Base-by-base conservation (phyloP, 2,329 filamentous ascomycete genomes). In the Alternaria gansuensis region DNA sequence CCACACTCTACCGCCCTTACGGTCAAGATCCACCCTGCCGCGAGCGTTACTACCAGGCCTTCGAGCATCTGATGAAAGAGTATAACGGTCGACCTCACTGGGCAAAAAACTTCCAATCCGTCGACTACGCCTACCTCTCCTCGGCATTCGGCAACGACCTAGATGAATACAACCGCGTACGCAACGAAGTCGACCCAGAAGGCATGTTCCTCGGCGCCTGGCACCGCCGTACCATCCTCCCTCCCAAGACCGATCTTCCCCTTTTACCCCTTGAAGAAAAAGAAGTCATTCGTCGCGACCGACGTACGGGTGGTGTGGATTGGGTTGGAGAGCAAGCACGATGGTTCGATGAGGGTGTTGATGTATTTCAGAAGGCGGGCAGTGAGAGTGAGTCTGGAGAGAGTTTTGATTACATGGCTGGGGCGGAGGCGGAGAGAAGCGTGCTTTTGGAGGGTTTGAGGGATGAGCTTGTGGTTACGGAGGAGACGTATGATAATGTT, bases 181-280 rank as follows among this genome's bases (percentile, higher is more conserved):
- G 93, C 52, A 83, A 89, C 59, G 82, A 87, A 51, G 87, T 86
- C 33, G 92, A 97, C 72, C 89, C 90, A 0, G 87, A 93, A 60
- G 92, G 92, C 56, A 89, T 96, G 85, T 97, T 97, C 78, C 83
- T 94, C 13, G 94, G 94, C 2, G 88, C 93, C 48, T 99, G 94
- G 94, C 92, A 97, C 77, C 84, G 90, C 28, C 84, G 89, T 51
- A 76, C 72, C 1, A 65, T 80, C n/a, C 66, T 78, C 2, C 76
- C 76, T 0, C 54, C 70, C 3, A 69, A 67, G 31, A 58, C 63
- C 2, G 69, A 76, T 24, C 45, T 73, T 7, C 71, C 75, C 8
- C 40, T 71, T 0, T 71, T 77, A 23, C 66, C 79, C 2, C 67
- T 77, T 5, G 77, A 82, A 59, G 81, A 82, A 55, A 78, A 81